Base-by-base conservation (phyloP, 139 green algal genomes). In the Chlamydomonas sp. region DNA sequence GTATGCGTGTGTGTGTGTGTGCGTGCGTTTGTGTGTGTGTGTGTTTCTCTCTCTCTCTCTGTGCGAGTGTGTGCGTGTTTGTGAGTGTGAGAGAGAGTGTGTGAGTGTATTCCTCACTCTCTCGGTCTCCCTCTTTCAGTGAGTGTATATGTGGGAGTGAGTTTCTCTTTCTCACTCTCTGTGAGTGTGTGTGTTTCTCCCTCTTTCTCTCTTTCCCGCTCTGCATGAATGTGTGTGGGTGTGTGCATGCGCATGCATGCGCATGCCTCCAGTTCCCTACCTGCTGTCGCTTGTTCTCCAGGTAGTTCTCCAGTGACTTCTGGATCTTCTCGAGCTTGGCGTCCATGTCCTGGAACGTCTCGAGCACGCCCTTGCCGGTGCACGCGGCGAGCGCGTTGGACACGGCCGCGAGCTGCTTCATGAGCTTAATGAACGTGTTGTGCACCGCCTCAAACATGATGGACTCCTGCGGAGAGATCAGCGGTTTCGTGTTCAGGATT, bases 281-380 rank as follows among this genome's bases (percentile, higher is more conserved):
- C n/a, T n/a, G 77, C 73, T 91, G 85, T 3, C 90, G 79, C 83
- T 96, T 96, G 71, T 79, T 86, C 78, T 95, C 89, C 58, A 96
- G 78, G 75, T 96, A 96, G 76, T 91, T 85, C 71, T 96, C 89
- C 39, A 96, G 78, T 24, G 72, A 86, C 83, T 92, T 92, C 73
- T 96, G 90, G 76, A 96, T 92, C 63, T 84, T 81, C 80, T 96
- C 90, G 58, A 96, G 85, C 75, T 90, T 90, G 35, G 72, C 74
- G 47, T 92, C 86, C 87, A 94, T 92, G 70, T 89, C 83, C 81
- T 80, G 39, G 73, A 96, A 92, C 8, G 67, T 69, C 28, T 90
- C 83, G 61, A 95, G 79, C 68, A 90, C 47, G 5, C 79, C 83
- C 5, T 58, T 54, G 1, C 70, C 69, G 5, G 77, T 86, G 65